Base-by-base conservation (phyloP, 129 eudicot genomes). In the Flaveria trinervia region DNA sequence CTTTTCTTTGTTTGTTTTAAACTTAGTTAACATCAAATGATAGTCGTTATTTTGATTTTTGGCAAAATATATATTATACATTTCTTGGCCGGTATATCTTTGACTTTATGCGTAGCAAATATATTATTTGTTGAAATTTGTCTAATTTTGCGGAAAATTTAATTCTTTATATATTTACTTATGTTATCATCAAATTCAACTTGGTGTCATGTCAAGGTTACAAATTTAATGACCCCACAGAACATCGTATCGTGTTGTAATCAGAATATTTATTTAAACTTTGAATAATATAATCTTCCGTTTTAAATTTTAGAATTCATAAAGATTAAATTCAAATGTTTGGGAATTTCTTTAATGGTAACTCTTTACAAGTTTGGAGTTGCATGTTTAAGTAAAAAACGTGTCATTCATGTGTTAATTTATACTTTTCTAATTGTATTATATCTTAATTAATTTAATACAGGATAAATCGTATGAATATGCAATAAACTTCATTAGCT, bases 11-110 rank as follows among this genome's bases (percentile, higher is more conserved):
- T 30, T 52, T 52, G 65, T 17, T 17, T n/a, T 72, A 33, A 51
- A 52, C 20, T 18, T 11, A 73, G 56, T 57, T 20, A 73, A 57
- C 77, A 23, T 73, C 77, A 73, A 43, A 11, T 5, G 56, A 73
- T 33, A 4, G 17, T 70, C 68, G 51, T 57, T 23, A 57, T 57
- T 73, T 57, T 36, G 41, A 36, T 36, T 36, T 36, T 36, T 73
- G 44, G 56, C 44, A 57, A 22, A 57, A 57, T 20, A 10, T 57
- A 43, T 41, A 45, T 20, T 18, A 36, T 22, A 12, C 20, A 57
- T 43, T 73, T 70, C 45, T 70, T 70, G 60, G 74, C 49, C 15
- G 45, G 61, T 49, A 48, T 16, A 22, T 49, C 4, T 70, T 48
- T 70, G 74, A 70, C 74, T 49, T 49, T 49, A 43, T 30, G 11